phyloP scores from a whole-genome alignment of 2,329 filamentous ascomycete genomes.

The Parafenestella ontariensis region DNA sequence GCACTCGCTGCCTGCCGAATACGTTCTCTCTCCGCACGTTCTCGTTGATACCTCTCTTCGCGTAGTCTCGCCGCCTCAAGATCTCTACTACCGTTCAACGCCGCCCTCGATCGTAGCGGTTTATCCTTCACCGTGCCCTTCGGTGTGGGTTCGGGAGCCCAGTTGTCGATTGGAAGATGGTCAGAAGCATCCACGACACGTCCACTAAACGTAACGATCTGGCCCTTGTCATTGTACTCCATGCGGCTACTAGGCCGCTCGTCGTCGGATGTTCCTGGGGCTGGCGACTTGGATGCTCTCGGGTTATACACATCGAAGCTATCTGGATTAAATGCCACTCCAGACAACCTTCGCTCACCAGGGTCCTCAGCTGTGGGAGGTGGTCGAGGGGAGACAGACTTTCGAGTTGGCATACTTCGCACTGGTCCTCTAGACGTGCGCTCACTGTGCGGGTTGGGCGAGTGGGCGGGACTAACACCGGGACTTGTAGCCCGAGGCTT shows the following conservation, averaged over 20 bases:
- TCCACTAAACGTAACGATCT: slow-evolving; percentile 78
- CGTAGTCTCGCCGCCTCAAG: slow-evolving; percentile 42
- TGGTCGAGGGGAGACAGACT: slow-evolving; percentile 77
- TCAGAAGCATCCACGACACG: slow-evolving; percentile 81
- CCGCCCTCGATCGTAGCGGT: slow-evolving; percentile 53
- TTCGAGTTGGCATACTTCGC: slow-evolving; percentile 63
- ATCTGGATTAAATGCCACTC: slow-evolving; percentile 76
- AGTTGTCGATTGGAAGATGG: slow-evolving; percentile 77
- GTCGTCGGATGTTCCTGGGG: slow-evolving; percentile 25
- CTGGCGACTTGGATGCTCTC: slow-evolving; percentile 37
- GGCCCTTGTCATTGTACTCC: slow-evolving; percentile 63
- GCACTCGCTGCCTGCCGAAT: slow-evolving; percentile 40
- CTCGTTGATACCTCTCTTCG: slow-evolving; percentile 42
- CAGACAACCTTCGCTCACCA: slow-evolving; percentile 61
- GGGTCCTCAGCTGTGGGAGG: slow-evolving; percentile 51
- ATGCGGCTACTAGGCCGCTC: slow-evolving; percentile 46
- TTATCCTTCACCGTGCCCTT: slow-evolving; percentile 58
- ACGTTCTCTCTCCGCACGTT: slow-evolving; percentile 42
- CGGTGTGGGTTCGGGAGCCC: slow-evolving; percentile 77
- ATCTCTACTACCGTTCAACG: slow-evolving; percentile 60
- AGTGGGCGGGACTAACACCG: slow-evolving; percentile 35
- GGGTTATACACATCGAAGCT: slow-evolving; percentile 78
- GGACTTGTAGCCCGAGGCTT: slow-evolving; percentile 56
- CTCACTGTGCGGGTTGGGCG: slow-evolving; percentile 36
- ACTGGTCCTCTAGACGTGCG: slow-evolving; percentile 51